A percentile compares a stretch with the other conserved stretches of the same genome.
Conservation (phyloP, 2,329 filamentous ascomycete genomes). For the Microdochium trichocladiopsis region DNA sequence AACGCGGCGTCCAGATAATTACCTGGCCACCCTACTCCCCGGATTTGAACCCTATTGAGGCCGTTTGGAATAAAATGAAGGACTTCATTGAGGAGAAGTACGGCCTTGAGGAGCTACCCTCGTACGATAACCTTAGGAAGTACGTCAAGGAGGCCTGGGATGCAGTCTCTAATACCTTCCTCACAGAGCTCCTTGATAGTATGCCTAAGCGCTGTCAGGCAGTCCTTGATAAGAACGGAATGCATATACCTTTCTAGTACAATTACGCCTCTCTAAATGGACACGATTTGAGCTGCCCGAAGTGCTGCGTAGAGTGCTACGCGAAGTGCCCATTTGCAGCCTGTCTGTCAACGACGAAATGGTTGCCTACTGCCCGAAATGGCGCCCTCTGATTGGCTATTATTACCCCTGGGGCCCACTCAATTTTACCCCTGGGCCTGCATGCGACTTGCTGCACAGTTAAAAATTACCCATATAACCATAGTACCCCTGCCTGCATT, state of each 20-base stretch:
- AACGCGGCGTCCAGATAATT: slow-evolving; percentile 1
- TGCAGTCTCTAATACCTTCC: not conserved
- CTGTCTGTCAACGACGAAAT: too few relatives aligned
- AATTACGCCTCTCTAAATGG: not conserved
- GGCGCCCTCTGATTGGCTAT: not conserved
- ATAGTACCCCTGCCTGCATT: too few relatives aligned
- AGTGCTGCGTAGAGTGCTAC: not conserved
- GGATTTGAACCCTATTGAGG: slow-evolving; percentile 7
- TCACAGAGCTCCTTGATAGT: slow-evolving; percentile 1
- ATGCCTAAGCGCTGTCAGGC: slow-evolving; percentile 4
- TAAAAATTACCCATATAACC: not conserved
- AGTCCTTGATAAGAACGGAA: slow-evolving; percentile 2
- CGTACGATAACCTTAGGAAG: not conserved
- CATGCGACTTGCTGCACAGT: not conserved
- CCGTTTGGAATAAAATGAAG: slow-evolving; percentile 5
- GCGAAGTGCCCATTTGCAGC: too few relatives aligned
- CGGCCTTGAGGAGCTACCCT: not conserved
- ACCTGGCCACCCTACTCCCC: slow-evolving; percentile 4
- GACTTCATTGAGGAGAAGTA: slow-evolving; percentile 3
- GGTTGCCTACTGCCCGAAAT: not conserved
- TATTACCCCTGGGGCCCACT: not conserved
- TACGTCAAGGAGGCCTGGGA: not conserved
- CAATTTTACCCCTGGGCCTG: not conserved
- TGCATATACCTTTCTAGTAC: not conserved
- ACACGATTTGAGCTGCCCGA: not conserved